Evolutionary conservation across 2,329 filamentous ascomycete genomes (phyloP).

Genomic region (Grosmannia serpens): DNA sequence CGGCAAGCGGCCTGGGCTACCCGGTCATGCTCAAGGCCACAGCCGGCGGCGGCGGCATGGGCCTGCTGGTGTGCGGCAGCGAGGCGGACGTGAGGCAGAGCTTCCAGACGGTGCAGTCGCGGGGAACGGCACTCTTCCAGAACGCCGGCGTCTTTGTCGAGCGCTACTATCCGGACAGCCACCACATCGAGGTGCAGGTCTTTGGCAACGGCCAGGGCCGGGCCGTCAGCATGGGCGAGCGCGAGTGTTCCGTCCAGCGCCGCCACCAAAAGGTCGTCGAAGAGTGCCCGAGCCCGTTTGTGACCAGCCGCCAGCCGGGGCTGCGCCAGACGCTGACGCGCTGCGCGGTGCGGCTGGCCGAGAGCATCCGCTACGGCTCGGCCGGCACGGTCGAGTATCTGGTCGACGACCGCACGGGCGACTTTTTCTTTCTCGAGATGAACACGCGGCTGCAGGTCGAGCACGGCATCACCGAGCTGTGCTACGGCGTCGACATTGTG

Average conservation of each 20-base stretch:
- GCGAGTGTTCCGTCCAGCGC: conserved; percentile 57
- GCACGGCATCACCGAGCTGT: conserved; percentile 68
- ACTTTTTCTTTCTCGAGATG: conserved; percentile 75
- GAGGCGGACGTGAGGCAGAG: conserved; percentile 37
- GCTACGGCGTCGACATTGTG: conserved; percentile 63
- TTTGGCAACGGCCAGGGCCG: conserved; percentile 50
- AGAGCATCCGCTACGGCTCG: conserved; percentile 17
- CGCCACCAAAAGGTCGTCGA: conserved; percentile 62
- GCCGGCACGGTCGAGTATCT: conserved; percentile 52
- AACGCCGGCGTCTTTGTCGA: conserved; percentile 53
- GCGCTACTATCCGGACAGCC: conserved; percentile 46
- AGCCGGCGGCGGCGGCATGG: conserved; percentile 54
- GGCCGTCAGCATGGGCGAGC: conserved; percentile 49
- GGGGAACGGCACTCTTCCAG: conserved; percentile 47
- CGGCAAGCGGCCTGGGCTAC: conserved; percentile 22
- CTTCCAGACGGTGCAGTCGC: conserved; percentile 28
- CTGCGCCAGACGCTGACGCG: conserved; percentile 19
- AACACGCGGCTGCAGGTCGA: conserved; percentile 84
- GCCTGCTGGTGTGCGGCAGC: conserved; percentile 23
- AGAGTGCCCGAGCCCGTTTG: conserved; percentile 55
- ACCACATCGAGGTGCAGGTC: conserved; percentile 58
- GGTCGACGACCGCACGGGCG: conserved; percentile 66
- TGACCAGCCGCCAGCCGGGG: conserved; percentile 20
- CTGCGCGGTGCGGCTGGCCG: background rate
- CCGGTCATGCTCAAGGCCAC: conserved; percentile 47